Base-by-base conservation (phyloP, 345 rosid species). In the Salix exigua region DNA sequence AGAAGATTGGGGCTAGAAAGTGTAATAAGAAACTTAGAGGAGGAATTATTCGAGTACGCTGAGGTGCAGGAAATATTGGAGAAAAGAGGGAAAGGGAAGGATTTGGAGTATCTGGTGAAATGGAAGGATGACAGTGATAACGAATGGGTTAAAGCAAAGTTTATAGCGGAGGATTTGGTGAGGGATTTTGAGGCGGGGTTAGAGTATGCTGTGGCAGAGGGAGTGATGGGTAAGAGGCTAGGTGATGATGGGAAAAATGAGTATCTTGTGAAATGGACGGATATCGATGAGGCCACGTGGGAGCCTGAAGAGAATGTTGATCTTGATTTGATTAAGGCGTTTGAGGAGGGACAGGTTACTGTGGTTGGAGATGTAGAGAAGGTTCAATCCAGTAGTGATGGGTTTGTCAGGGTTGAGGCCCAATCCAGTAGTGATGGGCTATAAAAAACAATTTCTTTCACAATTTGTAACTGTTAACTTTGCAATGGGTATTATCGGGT, bases 241-340 rank as follows among this genome's bases (percentile, higher is more conserved):
- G 91, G 87, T 10, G 92, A 91, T 42, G 90, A 89, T 33, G 93
- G 90, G 28, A 83, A 78, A 68, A 80, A 70, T 42, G 95, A 92
- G 86, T 90, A 83, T 82, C 83, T 92, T 48, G 96, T 95, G 68
- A 91, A 88, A 67, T 95, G 97, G 97, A 78, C 85, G 66, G 97
- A 93, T 75, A 83, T 88, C 73, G 86, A 84, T 78, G 97, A 91
- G 44, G 90, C 92, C 77, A 93, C 99, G 76, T 95, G 97, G 97
- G 97, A 95, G 91, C 97, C 97, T 1, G 85, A 80, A 78, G 97
- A 87, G 74, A 95, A 89, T 50, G 97, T 93, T 42, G 93, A 95
- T 70, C 83, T 88, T 44, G 87, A 81, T 60, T 87, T 95, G 87
- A 81, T 91, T 55, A 84, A 71, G 67, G 86, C 78, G 79, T 93